Conservation (phyloP, 495 filamentous ascomycete species). For the Extremus antarcticus region DNA sequence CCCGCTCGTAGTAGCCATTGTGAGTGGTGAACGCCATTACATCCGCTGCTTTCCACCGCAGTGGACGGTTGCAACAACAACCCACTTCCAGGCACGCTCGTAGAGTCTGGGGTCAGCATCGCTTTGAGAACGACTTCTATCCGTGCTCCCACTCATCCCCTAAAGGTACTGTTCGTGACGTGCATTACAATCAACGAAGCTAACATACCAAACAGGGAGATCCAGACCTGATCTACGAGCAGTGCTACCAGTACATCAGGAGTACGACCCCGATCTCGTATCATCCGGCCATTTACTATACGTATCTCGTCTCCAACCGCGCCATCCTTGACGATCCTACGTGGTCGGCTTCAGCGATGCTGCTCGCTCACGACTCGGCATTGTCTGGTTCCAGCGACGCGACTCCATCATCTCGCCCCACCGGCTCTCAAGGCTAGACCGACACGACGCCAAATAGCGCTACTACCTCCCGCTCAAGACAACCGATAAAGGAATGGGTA, state of each 20-base stretch:
- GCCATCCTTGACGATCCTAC: constrained; percentile 56
- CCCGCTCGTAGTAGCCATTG: constrained; percentile 68
- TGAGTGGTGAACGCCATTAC: constrained; percentile 88
- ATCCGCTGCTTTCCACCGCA: constrained; percentile 72
- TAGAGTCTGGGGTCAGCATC: constrained; percentile 85
- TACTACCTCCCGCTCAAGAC: constrained; percentile 5
- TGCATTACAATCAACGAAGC: constrained; percentile 82
- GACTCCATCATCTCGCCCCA: constrained; percentile 3
- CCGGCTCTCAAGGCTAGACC: no score
- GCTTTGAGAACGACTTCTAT: constrained; percentile 82
- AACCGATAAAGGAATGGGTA: no score
- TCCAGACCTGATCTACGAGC: constrained; percentile 85
- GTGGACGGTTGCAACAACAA: constrained; percentile 62
- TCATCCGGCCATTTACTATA: constrained; percentile 86
- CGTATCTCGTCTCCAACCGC: constrained; percentile 75
- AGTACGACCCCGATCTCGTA: constrained; percentile 87
- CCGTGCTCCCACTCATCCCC: constrained; percentile 48
- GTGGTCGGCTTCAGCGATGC: constrained; percentile 5
- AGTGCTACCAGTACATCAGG: constrained; percentile 83
- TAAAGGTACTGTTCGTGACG: constrained; percentile 74
- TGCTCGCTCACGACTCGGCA: constrained; percentile 22
- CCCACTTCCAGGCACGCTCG: constrained; percentile 67
- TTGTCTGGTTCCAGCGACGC: constrained; percentile 25
- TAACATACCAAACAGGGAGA: constrained; percentile 46
- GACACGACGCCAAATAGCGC: no score